Conservation (phyloP, 495 filamentous ascomycete genomes). For the Friedmanniomyces simplex region DNA sequence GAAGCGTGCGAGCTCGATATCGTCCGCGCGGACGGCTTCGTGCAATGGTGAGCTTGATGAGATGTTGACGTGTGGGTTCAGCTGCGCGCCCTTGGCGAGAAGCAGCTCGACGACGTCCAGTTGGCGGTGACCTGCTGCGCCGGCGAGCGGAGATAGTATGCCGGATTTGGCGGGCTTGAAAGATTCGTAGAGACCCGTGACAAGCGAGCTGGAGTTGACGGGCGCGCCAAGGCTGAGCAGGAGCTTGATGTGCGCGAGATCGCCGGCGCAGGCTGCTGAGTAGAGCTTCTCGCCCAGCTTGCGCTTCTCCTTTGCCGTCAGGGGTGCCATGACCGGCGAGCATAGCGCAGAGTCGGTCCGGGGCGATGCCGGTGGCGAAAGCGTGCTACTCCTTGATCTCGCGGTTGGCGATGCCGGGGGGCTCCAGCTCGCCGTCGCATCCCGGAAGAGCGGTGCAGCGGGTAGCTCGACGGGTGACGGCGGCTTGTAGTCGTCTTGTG, state of each 20-base stretch:
- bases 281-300: constrained; percentile 13
- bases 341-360: not conserved
- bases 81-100: constrained; percentile 10
- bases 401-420: constrained; percentile 8
- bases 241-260: constrained; percentile 10
- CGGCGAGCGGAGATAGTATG: constrained; percentile 12
- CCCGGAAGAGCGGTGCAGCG: constrained; percentile 9
- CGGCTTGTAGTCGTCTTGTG: constrained; percentile 13
- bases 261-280: constrained; percentile 11
- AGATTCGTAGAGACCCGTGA: constrained; percentile 16
- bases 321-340: not conserved
- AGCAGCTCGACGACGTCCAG: constrained; percentile 14
- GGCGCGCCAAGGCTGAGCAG: constrained; percentile 14
- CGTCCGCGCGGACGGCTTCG: constrained; percentile 12
- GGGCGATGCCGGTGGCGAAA: not conserved
- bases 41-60: constrained; percentile 17
- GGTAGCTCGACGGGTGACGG: constrained; percentile 10
- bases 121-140: constrained; percentile 18
- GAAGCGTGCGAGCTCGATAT: constrained; percentile 6
- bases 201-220: constrained; percentile 5
- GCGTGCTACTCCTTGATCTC: constrained; percentile 4
- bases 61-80: constrained; percentile 13
- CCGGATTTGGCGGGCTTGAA: constrained; percentile 22
- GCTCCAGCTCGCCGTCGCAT: constrained; percentile 13
- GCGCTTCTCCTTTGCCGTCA: constrained; percentile 6